phyloP scores from a whole-genome alignment of 2,329 filamentous ascomycete genomes.

The Phialophora macrospora region DNA sequence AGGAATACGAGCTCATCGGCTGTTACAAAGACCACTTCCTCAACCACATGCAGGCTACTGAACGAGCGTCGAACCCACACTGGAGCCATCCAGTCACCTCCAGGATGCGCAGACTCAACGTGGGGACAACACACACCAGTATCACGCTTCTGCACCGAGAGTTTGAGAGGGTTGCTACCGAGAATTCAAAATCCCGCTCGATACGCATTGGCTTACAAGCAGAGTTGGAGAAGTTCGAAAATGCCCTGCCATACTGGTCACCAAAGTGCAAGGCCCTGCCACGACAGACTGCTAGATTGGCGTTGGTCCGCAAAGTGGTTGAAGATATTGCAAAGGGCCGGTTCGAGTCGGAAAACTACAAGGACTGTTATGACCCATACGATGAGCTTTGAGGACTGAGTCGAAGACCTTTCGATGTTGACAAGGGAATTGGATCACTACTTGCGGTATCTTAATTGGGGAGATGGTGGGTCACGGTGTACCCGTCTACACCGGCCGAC shows the following conservation, averaged over 20 bases:
- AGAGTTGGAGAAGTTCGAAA: conserved; percentile 2
- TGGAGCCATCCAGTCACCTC: neutral
- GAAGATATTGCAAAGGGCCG: neutral
- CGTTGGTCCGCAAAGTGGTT: neutral
- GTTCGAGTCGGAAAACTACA: neutral
- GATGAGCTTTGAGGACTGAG: neutral
- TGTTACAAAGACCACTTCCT: neutral
- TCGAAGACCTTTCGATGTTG: neutral
- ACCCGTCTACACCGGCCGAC: neutral
- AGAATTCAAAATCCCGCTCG: neutral
- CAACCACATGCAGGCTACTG: neutral
- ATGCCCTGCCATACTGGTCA: conserved; percentile 4
- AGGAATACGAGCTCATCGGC: neutral
- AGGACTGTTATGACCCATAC: neutral
- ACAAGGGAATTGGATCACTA: neutral
- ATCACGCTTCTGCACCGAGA: conserved; percentile 1
- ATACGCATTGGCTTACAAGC: neutral
- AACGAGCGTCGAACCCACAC: neutral
- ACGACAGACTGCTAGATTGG: neutral
- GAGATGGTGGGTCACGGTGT: neutral
- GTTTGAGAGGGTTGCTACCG: neutral
- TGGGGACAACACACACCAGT: neutral
- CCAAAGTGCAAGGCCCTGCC: conserved; percentile 3
- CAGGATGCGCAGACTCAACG: neutral
- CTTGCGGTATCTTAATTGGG: neutral